These are phyloP conservation scores for Bonnemaisonia californica DNA, from an alignment of 31 red algal genomes.

Conservation along the genomic window DNA sequence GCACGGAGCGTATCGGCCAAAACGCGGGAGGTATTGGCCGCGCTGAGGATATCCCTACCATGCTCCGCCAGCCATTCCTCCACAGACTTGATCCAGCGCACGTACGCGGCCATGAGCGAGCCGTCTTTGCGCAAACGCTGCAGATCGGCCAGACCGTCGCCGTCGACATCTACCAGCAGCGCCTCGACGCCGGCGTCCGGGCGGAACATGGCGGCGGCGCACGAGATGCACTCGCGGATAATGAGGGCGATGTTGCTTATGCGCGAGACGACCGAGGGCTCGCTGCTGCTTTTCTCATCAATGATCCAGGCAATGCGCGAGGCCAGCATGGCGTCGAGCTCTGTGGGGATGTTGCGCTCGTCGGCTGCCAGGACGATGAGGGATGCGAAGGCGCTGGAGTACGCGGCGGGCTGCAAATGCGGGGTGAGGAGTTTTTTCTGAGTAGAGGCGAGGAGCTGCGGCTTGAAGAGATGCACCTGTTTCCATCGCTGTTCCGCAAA, in stretches of 20 bases:
- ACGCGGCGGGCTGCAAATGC: conserved; percentile 21
- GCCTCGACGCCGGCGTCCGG: conserved; percentile 8
- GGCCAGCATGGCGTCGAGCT: conserved; percentile 57
- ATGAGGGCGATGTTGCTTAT: conserved; percentile 36
- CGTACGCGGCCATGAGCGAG: conserved; percentile 1
- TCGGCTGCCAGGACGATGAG: conserved; percentile 42
- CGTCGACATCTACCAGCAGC: conserved; percentile 30
- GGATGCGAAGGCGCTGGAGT: conserved; percentile 28
- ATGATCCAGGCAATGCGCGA: conserved; percentile 45
- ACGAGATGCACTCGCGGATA: conserved; percentile 44
- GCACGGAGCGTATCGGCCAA: conserved; percentile 51
- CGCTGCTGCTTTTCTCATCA: conserved; percentile 14
- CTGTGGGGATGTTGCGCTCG: conserved; percentile 23
- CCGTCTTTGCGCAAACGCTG: conserved; percentile 15
- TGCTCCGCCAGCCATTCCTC: conserved; percentile 47
- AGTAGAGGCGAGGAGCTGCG: conserved; percentile 57
- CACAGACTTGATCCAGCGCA: conserved; percentile 38
- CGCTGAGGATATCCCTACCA: conserved; percentile 35
- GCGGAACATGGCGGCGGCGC: conserved; percentile 48
- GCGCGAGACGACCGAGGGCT: conserved; percentile 12
- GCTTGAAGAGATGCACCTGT: conserved; percentile 44
- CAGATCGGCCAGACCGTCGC: conserved; percentile 19
- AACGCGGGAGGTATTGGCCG: conserved; percentile 40
- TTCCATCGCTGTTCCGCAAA: conserved; percentile 62
- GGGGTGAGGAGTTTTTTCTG: conserved; percentile 37